Conservation (phyloP, 1,139 yeast species). For the Yamadazyma aaseri region DNA sequence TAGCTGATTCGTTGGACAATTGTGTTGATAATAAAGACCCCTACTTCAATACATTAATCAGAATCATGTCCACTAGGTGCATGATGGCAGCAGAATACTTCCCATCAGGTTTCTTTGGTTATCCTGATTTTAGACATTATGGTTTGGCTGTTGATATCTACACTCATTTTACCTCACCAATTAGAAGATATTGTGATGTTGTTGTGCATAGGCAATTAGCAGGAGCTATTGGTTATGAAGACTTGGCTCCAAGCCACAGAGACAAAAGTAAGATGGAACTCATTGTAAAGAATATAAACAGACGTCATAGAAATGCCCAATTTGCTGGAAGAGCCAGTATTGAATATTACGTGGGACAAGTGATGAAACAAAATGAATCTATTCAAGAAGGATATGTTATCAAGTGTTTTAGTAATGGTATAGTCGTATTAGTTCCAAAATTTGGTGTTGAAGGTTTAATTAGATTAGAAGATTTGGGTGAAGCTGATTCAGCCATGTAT, state of each 20-base stretch:
- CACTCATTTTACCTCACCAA: conserved; percentile 98
- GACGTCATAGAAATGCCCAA: conserved; percentile 95
- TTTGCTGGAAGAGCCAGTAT: conserved; percentile 98
- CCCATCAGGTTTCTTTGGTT: conserved; percentile 88
- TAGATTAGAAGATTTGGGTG: conserved; percentile 72
- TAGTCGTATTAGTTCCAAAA: conserved; percentile 93
- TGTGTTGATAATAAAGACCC: conserved; percentile 82
- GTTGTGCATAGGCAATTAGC: conserved; percentile 97
- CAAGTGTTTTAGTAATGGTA: conserved; percentile 90
- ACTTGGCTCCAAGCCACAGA: conserved; percentile 75
- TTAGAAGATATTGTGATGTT: conserved; percentile 96
- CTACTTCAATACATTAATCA: conserved; percentile 87
- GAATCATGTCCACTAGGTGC: conserved; percentile 98
- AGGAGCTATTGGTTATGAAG: conserved; percentile 93
- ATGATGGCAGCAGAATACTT: conserved; percentile 99
- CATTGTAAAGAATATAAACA: conserved; percentile 86
- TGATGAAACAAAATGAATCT: conserved; percentile 75
- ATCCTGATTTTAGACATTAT: conserved; percentile 94
- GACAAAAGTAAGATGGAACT: conserved; percentile 89
- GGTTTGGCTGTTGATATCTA: conserved; percentile 97
- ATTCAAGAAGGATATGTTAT: conserved; percentile 88
- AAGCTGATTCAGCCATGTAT: conserved; percentile 61
- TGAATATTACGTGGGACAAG: conserved; percentile 97
- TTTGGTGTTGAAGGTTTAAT: conserved; percentile 96
- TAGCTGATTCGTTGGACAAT: conserved; percentile 91